Conservation (phyloP, 805 yeast species). For the Zygosaccharomyces bailii region DNA sequence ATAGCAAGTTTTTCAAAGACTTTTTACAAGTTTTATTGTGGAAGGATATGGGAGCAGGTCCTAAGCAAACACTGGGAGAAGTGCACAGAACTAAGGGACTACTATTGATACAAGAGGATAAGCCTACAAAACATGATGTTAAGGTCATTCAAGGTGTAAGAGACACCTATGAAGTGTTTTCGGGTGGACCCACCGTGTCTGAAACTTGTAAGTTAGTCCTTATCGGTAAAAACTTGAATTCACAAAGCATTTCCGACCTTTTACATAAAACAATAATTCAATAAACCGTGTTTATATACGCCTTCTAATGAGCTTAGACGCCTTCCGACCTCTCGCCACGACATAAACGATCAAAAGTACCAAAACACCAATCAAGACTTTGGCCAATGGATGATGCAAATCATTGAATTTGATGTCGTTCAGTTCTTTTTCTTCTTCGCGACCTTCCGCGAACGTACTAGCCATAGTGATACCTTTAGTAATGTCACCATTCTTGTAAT, state of each 20-base stretch:
- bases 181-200: slow-evolving; percentile 37
- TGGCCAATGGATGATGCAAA: slow-evolving; percentile 23
- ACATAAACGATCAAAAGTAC: slow-evolving; percentile 16
- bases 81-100: slow-evolving; percentile 83
- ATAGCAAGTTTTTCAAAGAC: slow-evolving; percentile 45
- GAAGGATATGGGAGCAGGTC: slow-evolving; percentile 49
- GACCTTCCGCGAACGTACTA: slow-evolving; percentile 7
- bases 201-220: slow-evolving; percentile 58
- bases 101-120: slow-evolving; percentile 41
- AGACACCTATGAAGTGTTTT: slow-evolving; percentile 80
- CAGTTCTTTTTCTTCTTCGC: slow-evolving; percentile 19
- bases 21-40: slow-evolving; percentile 74
- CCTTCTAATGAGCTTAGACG: slow-evolving; percentile 1
- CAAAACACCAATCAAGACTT: slow-evolving; percentile 18
- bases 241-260: slow-evolving; percentile 33
- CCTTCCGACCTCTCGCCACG: slow-evolving; percentile 16
- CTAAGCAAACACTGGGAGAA: slow-evolving; percentile 44
- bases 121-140: slow-evolving; percentile 33
- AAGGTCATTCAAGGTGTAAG: slow-evolving; percentile 87
- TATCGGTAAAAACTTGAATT: slow-evolving; percentile 63
- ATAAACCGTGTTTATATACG: background rate
- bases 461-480: slow-evolving; percentile 28
- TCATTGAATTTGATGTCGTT: slow-evolving; percentile 20
- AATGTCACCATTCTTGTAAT: slow-evolving; percentile 30
- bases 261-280: slow-evolving; percentile 16